These are phyloP conservation scores for Aspergillus spinulosporus DNA, from an alignment of 2,329 filamentous ascomycete genomes.

Conservation along the genomic window DNA sequence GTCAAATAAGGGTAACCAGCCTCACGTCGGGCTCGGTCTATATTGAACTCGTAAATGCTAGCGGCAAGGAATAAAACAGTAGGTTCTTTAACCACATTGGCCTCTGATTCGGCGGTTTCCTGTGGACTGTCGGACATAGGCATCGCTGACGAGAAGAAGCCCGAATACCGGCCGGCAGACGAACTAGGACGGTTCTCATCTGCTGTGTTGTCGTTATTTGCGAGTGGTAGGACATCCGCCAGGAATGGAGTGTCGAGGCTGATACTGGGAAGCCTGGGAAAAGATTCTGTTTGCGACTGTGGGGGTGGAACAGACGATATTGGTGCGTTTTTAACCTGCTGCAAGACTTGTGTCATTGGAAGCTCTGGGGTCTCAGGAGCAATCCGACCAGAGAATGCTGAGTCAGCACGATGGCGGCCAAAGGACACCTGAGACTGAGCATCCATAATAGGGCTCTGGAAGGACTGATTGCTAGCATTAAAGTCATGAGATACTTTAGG, in stretches of 20 bases:
- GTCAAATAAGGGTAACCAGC: constrained; percentile 94
- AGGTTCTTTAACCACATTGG: constrained; percentile 41
- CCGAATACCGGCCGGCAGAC: constrained; percentile 63
- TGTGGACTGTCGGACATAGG: constrained; percentile 68
- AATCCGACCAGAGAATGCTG: constrained; percentile 52
- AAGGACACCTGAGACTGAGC: constrained; percentile 29
- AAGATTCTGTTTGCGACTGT: constrained; percentile 28
- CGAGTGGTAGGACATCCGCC: constrained; percentile 38
- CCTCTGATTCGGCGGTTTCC: constrained; percentile 43
- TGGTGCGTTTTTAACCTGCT: constrained; percentile 52
- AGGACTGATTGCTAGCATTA: constrained; percentile 65
- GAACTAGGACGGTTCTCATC: constrained; percentile 33
- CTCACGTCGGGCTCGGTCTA: constrained; percentile 85
- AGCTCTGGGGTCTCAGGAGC: constrained; percentile 58
- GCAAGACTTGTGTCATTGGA: constrained; percentile 51
- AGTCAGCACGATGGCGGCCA: constrained; percentile 57
- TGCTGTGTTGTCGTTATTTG: constrained; percentile 25
- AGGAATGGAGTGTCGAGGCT: constrained; percentile 49
- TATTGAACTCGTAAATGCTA: constrained; percentile 95
- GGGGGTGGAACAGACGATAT: constrained; percentile 26
- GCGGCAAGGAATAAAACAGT: constrained; percentile 87
- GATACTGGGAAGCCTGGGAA: constrained; percentile 44
- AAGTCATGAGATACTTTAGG: constrained; percentile 68
- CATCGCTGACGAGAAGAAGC: constrained; percentile 83
- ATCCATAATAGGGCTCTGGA: constrained; percentile 56